These are phyloP conservation scores for Triticum dicoccoides DNA, from an alignment of 176 grass and related monocot species.

Conservation along the genomic window DNA sequence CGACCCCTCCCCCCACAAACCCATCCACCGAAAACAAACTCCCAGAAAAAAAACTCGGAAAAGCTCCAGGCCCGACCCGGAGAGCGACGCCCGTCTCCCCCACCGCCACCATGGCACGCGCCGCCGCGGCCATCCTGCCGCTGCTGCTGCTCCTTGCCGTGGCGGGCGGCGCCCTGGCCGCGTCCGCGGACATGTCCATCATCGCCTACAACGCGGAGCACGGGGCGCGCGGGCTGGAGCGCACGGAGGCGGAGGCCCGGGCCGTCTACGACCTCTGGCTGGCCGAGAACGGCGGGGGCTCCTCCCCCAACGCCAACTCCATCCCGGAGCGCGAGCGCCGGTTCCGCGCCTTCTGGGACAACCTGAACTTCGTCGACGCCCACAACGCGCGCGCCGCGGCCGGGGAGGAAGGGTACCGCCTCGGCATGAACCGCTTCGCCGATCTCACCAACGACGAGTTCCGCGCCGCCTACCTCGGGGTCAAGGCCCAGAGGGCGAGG, in stretches of 20 bases:
- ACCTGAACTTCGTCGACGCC: constrained; percentile 74
- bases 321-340: constrained; percentile 57
- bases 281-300: constrained; percentile 28
- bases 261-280: constrained; percentile 69
- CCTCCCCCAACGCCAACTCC: constrained; percentile 25
- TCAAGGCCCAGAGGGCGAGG: neutral
- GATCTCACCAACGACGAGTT: constrained; percentile 80
- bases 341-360: constrained; percentile 78
- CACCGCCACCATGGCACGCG: constrained; percentile 31
- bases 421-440: constrained; percentile 69
- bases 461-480: constrained; percentile 43
- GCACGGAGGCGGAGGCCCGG: constrained; percentile 52
- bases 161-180: neutral
- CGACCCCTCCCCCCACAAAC: neutral
- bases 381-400: constrained; percentile 56
- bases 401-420: constrained; percentile 27
- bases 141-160: neutral
- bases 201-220: constrained; percentile 58
- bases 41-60: neutral
- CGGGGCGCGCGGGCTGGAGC: constrained; percentile 40
- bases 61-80: neutral
- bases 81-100: constrained; percentile 35
- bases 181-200: constrained; percentile 65
- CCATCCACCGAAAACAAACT: neutral
- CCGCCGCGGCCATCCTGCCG: neutral